Evolutionary conservation across 176 grass and related monocot species (phyloP).

Genomic region (Aechmea fasciata): DNA sequence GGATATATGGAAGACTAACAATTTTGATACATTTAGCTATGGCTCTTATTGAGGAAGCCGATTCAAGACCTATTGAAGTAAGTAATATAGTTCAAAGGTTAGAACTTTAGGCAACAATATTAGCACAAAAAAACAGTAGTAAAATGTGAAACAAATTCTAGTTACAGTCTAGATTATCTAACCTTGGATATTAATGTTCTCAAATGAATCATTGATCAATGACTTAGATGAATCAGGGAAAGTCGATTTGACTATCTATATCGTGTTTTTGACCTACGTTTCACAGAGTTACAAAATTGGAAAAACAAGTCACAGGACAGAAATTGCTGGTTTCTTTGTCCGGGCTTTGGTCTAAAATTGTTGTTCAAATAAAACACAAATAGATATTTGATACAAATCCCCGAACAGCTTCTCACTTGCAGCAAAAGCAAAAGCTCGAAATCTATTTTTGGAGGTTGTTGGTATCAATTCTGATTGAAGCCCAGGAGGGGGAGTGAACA

Average conservation of each 20-base stretch:
- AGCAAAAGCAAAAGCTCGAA: no score
- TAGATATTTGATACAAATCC: no score
- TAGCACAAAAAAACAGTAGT: neutral
- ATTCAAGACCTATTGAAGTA: constrained; percentile 35
- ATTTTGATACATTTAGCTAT: constrained; percentile 86
- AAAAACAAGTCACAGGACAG: constrained; percentile 9
- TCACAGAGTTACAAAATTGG: constrained; percentile 12
- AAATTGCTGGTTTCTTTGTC: neutral
- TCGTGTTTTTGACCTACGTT: constrained; percentile 40
- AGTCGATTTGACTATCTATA: constrained; percentile 6
- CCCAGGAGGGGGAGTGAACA: no score
- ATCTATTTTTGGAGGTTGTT: no score
- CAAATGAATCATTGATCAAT: constrained; percentile 16
- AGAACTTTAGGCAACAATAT: neutral
- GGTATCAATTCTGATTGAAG: no score
- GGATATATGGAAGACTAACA: constrained; percentile 24
- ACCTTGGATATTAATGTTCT: constrained; percentile 49
- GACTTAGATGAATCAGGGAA: constrained; percentile 37
- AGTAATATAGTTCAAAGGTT: neutral
- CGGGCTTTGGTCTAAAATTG: no score
- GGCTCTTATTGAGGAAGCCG: constrained; percentile 63
- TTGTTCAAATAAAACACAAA: no score
- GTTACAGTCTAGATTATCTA: neutral
- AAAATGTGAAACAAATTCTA: neutral
- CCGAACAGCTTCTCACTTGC: no score